phyloP scores from a whole-genome alignment of 2,329 filamentous ascomycete genomes.

The Boeremia exigua region DNA sequence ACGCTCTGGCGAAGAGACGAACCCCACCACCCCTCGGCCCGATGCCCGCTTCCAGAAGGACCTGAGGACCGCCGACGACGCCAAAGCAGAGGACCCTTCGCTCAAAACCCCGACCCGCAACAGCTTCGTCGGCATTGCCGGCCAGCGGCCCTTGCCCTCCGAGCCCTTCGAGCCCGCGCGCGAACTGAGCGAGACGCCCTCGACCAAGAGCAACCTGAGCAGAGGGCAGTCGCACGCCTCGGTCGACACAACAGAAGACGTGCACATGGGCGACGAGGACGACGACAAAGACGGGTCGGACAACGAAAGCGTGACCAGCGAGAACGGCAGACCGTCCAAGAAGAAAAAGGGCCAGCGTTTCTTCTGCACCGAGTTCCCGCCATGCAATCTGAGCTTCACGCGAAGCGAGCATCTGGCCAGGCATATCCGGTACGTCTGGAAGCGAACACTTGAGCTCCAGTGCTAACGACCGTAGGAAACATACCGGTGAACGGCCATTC shows the following conservation, averaged over 20 bases:
- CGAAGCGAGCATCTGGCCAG: constrained; percentile 93
- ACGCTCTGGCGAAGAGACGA: constrained; percentile 59
- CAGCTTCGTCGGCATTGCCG: constrained; percentile 55
- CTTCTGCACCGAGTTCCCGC: constrained; percentile 93
- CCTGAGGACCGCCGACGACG: constrained; percentile 42
- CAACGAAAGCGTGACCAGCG: constrained; percentile 57
- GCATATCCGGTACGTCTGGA: constrained; percentile 76
- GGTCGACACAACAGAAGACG: constrained; percentile 69
- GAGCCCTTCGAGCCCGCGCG: constrained; percentile 54
- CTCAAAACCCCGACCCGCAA: constrained; percentile 70
- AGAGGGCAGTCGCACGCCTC: constrained; percentile 67
- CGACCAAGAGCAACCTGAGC: constrained; percentile 50
- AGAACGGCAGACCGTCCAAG: constrained; percentile 77
- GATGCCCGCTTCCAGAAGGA: constrained; percentile 51
- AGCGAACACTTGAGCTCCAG: constrained; percentile 2
- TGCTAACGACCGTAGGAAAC: constrained; percentile 69
- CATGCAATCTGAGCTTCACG: constrained; percentile 93
- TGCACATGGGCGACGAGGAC: constrained; percentile 75
- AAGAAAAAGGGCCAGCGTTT: constrained; percentile 98
- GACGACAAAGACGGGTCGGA: constrained; percentile 64
- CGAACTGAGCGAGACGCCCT: constrained; percentile 49
- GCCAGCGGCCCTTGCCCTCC: constrained; percentile 55
- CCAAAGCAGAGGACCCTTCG: constrained; percentile 47
- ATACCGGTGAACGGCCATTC: constrained; percentile 95
- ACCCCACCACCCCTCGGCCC: constrained; percentile 62